These are phyloP conservation scores for Sporothrix luriei DNA, from an alignment of 2,329 filamentous ascomycete species.

Conservation along the genomic window DNA sequence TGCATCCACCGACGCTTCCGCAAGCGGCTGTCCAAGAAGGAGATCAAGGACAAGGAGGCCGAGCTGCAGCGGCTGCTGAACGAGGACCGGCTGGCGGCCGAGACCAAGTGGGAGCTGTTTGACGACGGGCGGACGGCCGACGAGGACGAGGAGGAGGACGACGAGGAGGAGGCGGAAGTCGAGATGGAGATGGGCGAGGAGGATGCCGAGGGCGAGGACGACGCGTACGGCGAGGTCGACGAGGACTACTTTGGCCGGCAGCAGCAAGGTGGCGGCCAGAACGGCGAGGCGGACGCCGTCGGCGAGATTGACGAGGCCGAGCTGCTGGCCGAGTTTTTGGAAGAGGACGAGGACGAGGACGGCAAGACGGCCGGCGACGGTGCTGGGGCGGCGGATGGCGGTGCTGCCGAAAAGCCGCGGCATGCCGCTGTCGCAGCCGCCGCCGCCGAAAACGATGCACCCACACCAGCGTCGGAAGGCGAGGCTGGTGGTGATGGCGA, in stretches of 20 bases:
- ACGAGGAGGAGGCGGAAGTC: conserved; percentile 65
- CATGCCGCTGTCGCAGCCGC: conserved; percentile 53
- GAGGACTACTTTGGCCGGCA: conserved; percentile 50
- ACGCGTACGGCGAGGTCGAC: conserved; percentile 60
- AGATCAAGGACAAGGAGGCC: conserved; percentile 82
- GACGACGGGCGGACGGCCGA: conserved; percentile 50
- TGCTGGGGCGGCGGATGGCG: conserved; percentile 49
- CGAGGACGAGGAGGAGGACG: conserved; percentile 45
- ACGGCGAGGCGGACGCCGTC: conserved; percentile 17
- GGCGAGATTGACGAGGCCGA: conserved; percentile 44
- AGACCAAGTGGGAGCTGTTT: conserved; percentile 66
- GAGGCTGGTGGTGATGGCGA: conserved; percentile 48
- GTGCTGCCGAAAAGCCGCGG: conserved; percentile 43
- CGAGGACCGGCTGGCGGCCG: conserved; percentile 65
- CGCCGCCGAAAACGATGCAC: conserved; percentile 45
- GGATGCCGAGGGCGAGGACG: conserved; percentile 51
- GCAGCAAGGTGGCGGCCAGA: conserved; percentile 37
- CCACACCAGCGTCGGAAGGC: conserved; percentile 49
- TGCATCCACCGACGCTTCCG: conserved; percentile 80
- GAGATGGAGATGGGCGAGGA: conserved; percentile 59
- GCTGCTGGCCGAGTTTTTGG: conserved; percentile 45
- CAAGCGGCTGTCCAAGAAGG: conserved; percentile 77
- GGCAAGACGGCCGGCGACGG: conserved; percentile 47
- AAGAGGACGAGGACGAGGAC: conserved; percentile 51
- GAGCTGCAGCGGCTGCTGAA: conserved; percentile 73